Conservation (phyloP, 1,284 basidiomycete genomes). For the Ganoderma resinaceum region DNA sequence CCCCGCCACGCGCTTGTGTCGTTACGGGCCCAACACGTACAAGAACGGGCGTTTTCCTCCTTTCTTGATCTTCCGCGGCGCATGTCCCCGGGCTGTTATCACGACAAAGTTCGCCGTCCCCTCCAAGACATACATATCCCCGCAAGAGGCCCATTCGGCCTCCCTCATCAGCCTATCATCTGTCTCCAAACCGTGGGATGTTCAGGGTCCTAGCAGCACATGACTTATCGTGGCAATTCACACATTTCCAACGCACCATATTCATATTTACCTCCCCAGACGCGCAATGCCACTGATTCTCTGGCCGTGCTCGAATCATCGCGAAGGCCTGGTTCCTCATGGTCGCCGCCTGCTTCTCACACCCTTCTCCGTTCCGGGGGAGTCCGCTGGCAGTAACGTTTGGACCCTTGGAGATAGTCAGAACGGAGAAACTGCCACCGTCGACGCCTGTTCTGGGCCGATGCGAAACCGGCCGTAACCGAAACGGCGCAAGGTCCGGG, state of each 20-base stretch:
- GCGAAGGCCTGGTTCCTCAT: constrained; percentile 25
- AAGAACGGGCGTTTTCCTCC: constrained; percentile 15
- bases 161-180: constrained; percentile 23
- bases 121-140: constrained; percentile 2
- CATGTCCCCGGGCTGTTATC: constrained; percentile 3
- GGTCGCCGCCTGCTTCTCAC: constrained; percentile 26
- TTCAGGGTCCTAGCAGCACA: constrained; percentile 27
- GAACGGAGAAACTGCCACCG: constrained; percentile 18
- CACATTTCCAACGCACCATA: constrained; percentile 19
- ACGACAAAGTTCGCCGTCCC: not conserved
- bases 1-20: constrained; percentile 12
- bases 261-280: constrained; percentile 19
- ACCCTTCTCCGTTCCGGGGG: constrained; percentile 16
- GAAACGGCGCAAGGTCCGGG: constrained; percentile 9
- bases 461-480: constrained; percentile 18
- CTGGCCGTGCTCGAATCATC: constrained; percentile 27
- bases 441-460: constrained; percentile 14
- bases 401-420: constrained; percentile 9
- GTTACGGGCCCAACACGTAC: constrained; percentile 24
- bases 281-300: constrained; percentile 16
- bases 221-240: constrained; percentile 21
- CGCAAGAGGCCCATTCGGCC: constrained; percentile 3
- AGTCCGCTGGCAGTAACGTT: constrained; percentile 5
- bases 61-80: constrained; percentile 1
- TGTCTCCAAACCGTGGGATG: constrained; percentile 22